A percentile compares a stretch with the other conserved stretches of the same genome.
Conservation (phyloP, 2,329 filamentous ascomycete genomes). For the Fusarium xylarioides region DNA sequence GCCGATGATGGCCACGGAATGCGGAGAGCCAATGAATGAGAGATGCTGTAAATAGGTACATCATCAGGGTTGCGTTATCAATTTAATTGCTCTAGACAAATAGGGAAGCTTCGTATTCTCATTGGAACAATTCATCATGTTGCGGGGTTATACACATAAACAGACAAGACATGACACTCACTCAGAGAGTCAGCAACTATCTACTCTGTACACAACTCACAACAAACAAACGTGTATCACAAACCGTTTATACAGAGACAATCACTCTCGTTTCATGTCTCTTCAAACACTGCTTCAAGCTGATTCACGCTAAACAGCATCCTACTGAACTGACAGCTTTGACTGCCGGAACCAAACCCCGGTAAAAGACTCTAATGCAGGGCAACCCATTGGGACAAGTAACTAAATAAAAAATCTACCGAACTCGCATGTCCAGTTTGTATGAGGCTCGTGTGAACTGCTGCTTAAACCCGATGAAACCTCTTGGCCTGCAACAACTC, state of each 20-base stretch:
- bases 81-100: constrained; percentile 14
- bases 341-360: constrained; percentile 15
- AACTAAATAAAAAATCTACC: neutral
- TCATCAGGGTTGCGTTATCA: neutral
- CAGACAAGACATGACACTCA: neutral
- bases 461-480: neutral
- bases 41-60: neutral
- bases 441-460: neutral
- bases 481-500: neutral
- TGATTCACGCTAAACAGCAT: neutral
- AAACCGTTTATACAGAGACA: neutral
- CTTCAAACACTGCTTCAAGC: neutral
- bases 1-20: constrained; percentile 14
- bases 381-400: constrained; percentile 3
- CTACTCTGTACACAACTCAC: neutral
- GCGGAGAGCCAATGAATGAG: constrained; percentile 24
- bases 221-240: neutral
- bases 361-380: constrained; percentile 3
- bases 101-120: neutral
- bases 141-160: constrained; percentile 3
- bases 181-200: neutral
- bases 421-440: neutral
- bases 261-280: neutral
- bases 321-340: neutral
- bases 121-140: constrained; percentile 2